Evolutionary conservation across 208 protist genomes (phyloP).

Genomic region (Trichomonas vaginalis): DNA sequence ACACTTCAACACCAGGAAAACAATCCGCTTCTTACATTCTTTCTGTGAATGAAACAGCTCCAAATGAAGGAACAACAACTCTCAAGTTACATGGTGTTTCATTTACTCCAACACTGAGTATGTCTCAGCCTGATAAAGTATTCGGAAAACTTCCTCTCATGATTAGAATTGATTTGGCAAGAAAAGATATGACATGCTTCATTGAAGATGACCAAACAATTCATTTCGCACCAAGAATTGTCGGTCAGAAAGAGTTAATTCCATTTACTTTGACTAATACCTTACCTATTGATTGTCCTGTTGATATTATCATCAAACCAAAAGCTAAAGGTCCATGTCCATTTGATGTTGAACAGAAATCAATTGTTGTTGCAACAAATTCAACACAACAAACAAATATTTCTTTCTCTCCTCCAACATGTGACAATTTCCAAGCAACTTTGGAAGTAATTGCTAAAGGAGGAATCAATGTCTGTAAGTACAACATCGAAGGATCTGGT

Average conservation of each 20-base stretch:
- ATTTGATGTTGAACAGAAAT: background rate
- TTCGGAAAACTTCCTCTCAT: background rate
- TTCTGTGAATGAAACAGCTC: background rate
- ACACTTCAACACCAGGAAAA: background rate
- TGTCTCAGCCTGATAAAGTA: background rate
- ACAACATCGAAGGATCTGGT: background rate
- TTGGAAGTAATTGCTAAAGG: background rate
- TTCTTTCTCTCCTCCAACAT: background rate
- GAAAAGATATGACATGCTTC: background rate
- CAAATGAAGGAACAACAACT: background rate
- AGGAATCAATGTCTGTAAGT: background rate
- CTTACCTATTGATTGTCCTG: background rate
- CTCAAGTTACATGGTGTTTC: background rate
- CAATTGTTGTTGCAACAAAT: background rate
- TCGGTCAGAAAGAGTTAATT: background rate
- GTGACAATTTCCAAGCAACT: background rate
- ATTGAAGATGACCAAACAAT: background rate
- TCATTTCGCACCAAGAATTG: background rate
- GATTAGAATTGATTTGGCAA: background rate
- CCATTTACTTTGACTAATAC: background rate
- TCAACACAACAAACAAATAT: background rate
- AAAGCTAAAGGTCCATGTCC: background rate
- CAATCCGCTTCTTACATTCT: background rate
- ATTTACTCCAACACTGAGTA: background rate
- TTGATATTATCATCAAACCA: background rate